Conservation (phyloP, 106 monocot genomes). For the Allium sativum region DNA sequence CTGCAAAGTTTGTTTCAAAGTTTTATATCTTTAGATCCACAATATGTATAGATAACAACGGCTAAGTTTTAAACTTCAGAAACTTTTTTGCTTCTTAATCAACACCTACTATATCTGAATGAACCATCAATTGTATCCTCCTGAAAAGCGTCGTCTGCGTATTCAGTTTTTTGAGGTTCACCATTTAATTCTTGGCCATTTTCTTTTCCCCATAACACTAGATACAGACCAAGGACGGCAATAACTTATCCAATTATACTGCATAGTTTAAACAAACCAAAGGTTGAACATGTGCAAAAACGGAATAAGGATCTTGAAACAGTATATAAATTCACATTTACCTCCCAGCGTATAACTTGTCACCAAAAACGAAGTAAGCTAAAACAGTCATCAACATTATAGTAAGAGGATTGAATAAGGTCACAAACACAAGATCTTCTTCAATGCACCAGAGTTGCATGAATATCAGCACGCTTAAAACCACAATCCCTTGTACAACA, state of each 20-base stretch:
- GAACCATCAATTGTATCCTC: conserved; percentile 8
- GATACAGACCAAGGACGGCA: conserved; percentile 60
- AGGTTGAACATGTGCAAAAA: neutral
- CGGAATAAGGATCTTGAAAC: neutral
- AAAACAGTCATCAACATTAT: too few species aligned
- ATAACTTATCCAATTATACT: conserved; percentile 72
- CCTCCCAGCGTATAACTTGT: conserved; percentile 72
- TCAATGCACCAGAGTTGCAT: too few species aligned
- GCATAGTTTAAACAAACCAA: conserved; percentile 1
- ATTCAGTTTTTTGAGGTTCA: conserved; percentile 9
- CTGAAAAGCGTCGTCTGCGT: conserved; percentile 7
- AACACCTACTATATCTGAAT: neutral
- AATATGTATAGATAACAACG: too few species aligned
- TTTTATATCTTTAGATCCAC: too few species aligned
- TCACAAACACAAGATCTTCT: too few species aligned
- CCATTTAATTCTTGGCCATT: conserved; percentile 28
- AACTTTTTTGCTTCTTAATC: too few species aligned
- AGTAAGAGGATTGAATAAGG: too few species aligned
- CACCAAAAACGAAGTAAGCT: too few species aligned
- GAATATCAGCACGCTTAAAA: too few species aligned
- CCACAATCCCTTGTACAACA: too few species aligned
- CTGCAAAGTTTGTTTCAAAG: too few species aligned
- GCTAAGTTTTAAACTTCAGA: too few species aligned
- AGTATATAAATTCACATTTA: conserved; percentile 5
- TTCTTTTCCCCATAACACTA: conserved; percentile 88